Evolutionary conservation across 73 alveolate genomes (phyloP).

Genomic region (Uronychia setigera): DNA sequence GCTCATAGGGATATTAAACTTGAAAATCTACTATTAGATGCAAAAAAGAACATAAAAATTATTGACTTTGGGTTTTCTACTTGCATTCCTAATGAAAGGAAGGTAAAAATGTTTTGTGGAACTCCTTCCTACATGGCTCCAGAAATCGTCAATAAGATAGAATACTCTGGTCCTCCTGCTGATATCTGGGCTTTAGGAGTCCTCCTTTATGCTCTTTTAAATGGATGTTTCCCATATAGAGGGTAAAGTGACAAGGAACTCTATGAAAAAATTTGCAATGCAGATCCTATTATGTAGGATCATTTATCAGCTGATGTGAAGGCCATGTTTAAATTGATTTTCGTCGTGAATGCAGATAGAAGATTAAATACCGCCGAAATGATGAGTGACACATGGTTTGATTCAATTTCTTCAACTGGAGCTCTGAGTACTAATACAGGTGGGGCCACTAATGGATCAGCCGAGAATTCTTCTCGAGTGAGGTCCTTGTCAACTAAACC

Average conservation of each 20-base stretch:
- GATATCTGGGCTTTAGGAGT: constrained; percentile 87
- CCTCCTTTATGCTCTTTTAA: constrained; percentile 59
- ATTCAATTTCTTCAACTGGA: neutral
- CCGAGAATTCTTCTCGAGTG: neutral
- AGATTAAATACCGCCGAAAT: neutral
- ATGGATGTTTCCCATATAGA: constrained; percentile 79
- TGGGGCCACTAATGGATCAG: constrained; percentile 1
- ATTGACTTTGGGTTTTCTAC: constrained; percentile 83
- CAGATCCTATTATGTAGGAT: neutral
- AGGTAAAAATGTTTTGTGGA: constrained; percentile 76
- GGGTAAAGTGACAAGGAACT: constrained; percentile 75
- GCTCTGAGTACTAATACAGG: neutral
- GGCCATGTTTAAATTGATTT: neutral
- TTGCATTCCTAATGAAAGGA: constrained; percentile 73
- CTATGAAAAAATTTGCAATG: constrained; percentile 63
- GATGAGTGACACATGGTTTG: neutral
- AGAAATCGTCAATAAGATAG: constrained; percentile 71
- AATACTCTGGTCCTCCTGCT: constrained; percentile 80
- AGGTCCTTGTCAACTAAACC: neutral
- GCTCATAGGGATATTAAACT: constrained; percentile 91
- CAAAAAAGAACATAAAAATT: constrained; percentile 57
- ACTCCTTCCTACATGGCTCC: constrained; percentile 89
- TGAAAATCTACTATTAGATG: constrained; percentile 83
- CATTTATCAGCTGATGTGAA: neutral
- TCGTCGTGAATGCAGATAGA: neutral